phyloP scores from a whole-genome alignment of 352 stramenopile genomes.

The Pythium rhizo-oryzae region DNA sequence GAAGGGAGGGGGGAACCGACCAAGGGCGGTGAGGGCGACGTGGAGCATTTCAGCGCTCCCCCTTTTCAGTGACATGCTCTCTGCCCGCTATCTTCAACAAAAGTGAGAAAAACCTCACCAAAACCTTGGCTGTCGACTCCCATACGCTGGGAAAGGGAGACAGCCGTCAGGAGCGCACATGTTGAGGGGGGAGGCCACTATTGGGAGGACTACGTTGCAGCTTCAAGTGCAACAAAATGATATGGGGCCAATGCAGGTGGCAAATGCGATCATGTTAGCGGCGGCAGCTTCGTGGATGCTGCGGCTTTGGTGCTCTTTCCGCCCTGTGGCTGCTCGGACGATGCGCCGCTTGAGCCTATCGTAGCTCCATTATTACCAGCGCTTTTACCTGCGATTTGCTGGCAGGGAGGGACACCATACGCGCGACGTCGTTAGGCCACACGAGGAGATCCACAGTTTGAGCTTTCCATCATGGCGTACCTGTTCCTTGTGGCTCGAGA shows the following conservation, averaged over 20 bases:
- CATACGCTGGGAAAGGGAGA: slow-evolving; percentile 20
- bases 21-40: background rate
- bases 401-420: background rate
- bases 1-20: background rate
- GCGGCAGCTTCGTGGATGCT: slow-evolving; percentile 23
- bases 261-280: slow-evolving; percentile 23
- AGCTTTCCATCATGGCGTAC: slow-evolving; percentile 20
- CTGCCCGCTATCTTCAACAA: slow-evolving; percentile 24
- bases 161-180: too few relatives aligned
- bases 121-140: slow-evolving; percentile 4
- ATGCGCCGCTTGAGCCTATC: background rate
- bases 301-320: slow-evolving; percentile 10
- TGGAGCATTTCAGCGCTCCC: background rate
- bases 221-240: slow-evolving; percentile 17
- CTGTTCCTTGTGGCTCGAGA: slow-evolving; percentile 69
- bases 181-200: background rate
- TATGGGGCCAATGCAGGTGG: background rate
- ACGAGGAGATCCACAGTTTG: background rate
- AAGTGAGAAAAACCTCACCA: slow-evolving; percentile 18
- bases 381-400: slow-evolving; percentile 7
- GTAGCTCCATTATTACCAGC: background rate
- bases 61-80: slow-evolving; percentile 16
- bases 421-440: background rate
- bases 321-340: slow-evolving; percentile 1
- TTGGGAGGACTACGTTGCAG: background rate